Evolutionary conservation across 2,329 filamentous ascomycete species (phyloP), one percentile per base, ranked within the genome.

Genomic region (Diaporthe capsici): DNA sequence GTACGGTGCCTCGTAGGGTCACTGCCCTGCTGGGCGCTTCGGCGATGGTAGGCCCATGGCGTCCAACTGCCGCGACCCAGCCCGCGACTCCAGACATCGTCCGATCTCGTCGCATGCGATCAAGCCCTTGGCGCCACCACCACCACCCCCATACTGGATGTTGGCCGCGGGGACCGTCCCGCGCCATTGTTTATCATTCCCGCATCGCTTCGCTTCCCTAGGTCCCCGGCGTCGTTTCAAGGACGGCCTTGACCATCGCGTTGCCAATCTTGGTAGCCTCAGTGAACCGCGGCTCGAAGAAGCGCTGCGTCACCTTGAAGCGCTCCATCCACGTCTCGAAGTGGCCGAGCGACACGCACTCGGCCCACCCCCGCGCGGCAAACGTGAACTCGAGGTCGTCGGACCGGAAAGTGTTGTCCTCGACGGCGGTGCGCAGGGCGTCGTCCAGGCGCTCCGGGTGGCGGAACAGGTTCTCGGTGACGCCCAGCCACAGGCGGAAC

Each of bases 321-420:
- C 97, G 92, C 87, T 97, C 94, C 79, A 93, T 90, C 89, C 98
- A 99, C 51, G 94, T 94, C 79, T 98, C 94, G 82, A 98, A 98
- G 83, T 98, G 94, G 3, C 96, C 95, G 77, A 98, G 92, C 37
- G 91, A 92, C 53, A 99, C 97, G 77, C 96, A 96, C 83, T 98
- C 95, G 55, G 95, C 97, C 97, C 97, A 99, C 8, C 95, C 97
- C 74, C 96, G 89, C 37, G 97, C 97, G 1, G 97, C 97, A 86
- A 99, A 98, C 0, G 96, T 98, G 82, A 99, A 99, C 84, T 99
- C 97, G 74, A 99, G 87, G 83, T 99, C 97, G 82, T 99, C 97
- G 34, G 93, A 94, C n/a, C 97, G 91, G 86, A 98, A 99, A 0
- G 93, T 96, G 80, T 94, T 93, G 84, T 99, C 96, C 78, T 96